Conservation (phyloP, 23 red algal genomes). For the Gracilaria gracilis region DNA sequence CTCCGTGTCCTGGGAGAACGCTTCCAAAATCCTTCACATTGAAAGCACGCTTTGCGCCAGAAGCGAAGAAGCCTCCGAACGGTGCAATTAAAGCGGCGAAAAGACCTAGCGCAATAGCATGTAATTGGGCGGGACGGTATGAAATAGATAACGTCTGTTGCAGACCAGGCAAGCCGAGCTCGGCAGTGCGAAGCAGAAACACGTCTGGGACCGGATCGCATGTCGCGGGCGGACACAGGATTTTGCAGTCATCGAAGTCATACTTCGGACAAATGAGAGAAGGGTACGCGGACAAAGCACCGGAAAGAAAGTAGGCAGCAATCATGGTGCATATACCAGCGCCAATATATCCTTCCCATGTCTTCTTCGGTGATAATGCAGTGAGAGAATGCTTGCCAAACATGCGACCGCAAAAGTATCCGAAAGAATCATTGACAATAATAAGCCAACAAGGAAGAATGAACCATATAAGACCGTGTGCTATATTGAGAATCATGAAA, state of each 20-base stretch:
- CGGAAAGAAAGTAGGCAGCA: slow-evolving; percentile 79
- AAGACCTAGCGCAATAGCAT: slow-evolving; percentile 81
- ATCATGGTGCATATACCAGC: slow-evolving; percentile 90
- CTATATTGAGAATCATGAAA: slow-evolving; percentile 98
- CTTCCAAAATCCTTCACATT: slow-evolving; percentile 94
- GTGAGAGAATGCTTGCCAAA: slow-evolving; percentile 87
- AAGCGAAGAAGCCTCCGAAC: slow-evolving; percentile 98
- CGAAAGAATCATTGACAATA: slow-evolving; percentile 93
- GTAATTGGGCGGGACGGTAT: slow-evolving; percentile 82
- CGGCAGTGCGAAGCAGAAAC: slow-evolving; percentile 26
- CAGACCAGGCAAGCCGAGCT: slow-evolving; percentile 36
- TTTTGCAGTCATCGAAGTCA: slow-evolving; percentile 93
- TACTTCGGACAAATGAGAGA: slow-evolving; percentile 91
- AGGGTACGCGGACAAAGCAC: slow-evolving; percentile 66
- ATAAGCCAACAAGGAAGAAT: slow-evolving; percentile 86
- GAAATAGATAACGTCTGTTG: slow-evolving; percentile 40
- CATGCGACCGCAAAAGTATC: slow-evolving; percentile 89
- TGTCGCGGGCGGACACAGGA: slow-evolving; percentile 58
- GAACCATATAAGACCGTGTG: slow-evolving; percentile 96
- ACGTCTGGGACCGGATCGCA: slow-evolving; percentile 69
- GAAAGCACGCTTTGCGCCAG: slow-evolving; percentile 96
- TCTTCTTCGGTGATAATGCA: slow-evolving; percentile 94
- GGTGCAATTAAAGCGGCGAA: slow-evolving; percentile 93
- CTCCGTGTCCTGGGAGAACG: slow-evolving; percentile 95
- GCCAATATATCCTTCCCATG: slow-evolving; percentile 98